A percentile compares a stretch with the other conserved stretches of the same genome.
Evolutionary conservation across 192 early-diverging fungal genomes (phyloP).

Genomic region (Oehlia diaphana): DNA sequence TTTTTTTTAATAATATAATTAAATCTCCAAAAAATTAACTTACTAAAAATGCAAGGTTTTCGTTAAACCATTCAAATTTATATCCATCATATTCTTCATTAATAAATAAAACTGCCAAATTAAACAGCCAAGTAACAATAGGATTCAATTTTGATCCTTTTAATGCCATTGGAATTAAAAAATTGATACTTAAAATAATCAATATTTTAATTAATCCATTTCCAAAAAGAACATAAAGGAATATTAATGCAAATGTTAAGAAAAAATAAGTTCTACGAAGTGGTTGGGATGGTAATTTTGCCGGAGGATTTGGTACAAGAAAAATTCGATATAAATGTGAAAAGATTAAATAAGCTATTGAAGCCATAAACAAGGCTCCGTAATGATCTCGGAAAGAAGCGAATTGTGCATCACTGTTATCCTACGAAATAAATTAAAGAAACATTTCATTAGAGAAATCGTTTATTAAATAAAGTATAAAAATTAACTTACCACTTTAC

Average conservation of each 20-base stretch:
- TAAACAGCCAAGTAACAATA: conserved; percentile 78
- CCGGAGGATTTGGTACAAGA: conserved; percentile 30
- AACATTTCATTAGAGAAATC: not conserved
- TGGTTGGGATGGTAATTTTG: conserved; percentile 38
- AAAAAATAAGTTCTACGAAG: conserved; percentile 53
- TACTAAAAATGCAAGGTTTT: conserved; percentile 63
- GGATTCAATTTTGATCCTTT: conserved; percentile 60
- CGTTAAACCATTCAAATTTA: conserved; percentile 54
- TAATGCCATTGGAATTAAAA: conserved; percentile 54
- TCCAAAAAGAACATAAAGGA: conserved; percentile 70
- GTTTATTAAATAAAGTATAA: not conserved
- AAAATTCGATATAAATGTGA: conserved; percentile 45
- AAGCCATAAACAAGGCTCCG: conserved; percentile 48
- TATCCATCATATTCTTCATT: conserved; percentile 81
- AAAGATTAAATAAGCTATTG: conserved; percentile 48
- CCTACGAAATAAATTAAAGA: conserved; percentile 38
- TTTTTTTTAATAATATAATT: not conserved
- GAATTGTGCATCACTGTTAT: conserved; percentile 77
- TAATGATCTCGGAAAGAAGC: conserved; percentile 67
- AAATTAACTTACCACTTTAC: conserved; percentile 50
- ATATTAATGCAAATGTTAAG: conserved; percentile 58
- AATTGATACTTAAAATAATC: conserved; percentile 64
- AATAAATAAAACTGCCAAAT: conserved; percentile 73
- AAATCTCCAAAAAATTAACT: conserved; percentile 18
- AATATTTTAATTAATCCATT: conserved; percentile 77